phyloP scores from a whole-genome alignment of 345 rosid species.

The Eucalyptus shirleyi region DNA sequence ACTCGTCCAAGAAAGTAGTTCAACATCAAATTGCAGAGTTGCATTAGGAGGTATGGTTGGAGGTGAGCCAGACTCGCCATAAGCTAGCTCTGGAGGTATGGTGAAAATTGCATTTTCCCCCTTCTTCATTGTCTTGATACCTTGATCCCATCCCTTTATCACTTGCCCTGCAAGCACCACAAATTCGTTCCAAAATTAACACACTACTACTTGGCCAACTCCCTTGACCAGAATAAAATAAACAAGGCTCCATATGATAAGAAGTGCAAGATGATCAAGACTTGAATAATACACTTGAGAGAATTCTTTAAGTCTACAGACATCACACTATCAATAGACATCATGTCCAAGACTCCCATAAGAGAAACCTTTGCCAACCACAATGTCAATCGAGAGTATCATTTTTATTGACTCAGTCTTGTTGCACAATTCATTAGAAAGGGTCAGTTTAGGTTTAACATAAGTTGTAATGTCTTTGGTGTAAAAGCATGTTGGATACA shows the following conservation, averaged over 20 bases:
- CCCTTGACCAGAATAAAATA: neutral
- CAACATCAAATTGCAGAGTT: slow-evolving; percentile 54
- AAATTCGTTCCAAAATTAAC: neutral
- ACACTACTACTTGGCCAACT: neutral
- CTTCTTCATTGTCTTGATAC: slow-evolving; percentile 96
- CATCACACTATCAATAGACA: neutral
- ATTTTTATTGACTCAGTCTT: neutral
- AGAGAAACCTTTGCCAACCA: neutral
- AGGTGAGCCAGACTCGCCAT: slow-evolving; percentile 80
- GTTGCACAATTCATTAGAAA: neutral
- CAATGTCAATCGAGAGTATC: neutral
- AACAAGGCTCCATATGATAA: neutral
- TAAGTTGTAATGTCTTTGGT: neutral
- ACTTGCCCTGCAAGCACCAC: slow-evolving; percentile 50
- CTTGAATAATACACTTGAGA: neutral
- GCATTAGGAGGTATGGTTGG: slow-evolving; percentile 86
- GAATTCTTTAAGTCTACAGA: neutral
- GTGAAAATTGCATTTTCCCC: slow-evolving; percentile 84
- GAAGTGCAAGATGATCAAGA: neutral
- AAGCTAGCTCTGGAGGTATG: slow-evolving; percentile 75
- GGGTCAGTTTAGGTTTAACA: neutral
- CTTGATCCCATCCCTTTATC: slow-evolving; percentile 96
- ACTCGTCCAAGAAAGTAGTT: slow-evolving; percentile 2
- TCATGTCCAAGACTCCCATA: neutral
- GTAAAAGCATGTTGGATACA: neutral